A percentile compares a stretch with the other conserved stretches of the same genome.
Conservation (phyloP, 1,284 basidiomycete genomes). For the Sporisorium iseilematis-ciliati region DNA sequence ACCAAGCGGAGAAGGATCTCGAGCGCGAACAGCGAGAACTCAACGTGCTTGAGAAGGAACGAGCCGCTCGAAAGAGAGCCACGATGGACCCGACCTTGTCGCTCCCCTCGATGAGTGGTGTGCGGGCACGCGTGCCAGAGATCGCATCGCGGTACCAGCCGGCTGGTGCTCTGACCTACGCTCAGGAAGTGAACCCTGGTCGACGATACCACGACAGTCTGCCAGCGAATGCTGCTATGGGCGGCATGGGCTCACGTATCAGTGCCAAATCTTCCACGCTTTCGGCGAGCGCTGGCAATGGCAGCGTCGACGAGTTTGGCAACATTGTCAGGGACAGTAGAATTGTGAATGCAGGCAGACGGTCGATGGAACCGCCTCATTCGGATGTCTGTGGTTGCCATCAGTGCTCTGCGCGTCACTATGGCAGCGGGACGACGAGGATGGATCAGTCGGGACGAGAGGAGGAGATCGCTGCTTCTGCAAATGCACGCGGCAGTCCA, state of each 20-base stretch:
- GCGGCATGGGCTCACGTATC: slow-evolving; percentile 15
- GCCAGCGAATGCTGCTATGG: slow-evolving; percentile 15
- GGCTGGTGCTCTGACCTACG: slow-evolving; percentile 16
- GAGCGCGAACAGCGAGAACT: slow-evolving; percentile 45
- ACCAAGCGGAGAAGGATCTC: slow-evolving; percentile 62
- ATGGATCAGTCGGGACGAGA: slow-evolving; percentile 1
- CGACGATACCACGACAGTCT: slow-evolving; percentile 45
- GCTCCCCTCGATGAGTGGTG: slow-evolving; percentile 24
- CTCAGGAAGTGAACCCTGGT: slow-evolving; percentile 15
- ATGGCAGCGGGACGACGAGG: slow-evolving; percentile 27
- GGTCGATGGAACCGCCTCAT: slow-evolving; percentile 39
- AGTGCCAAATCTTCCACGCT: slow-evolving; percentile 19
- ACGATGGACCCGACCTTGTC: slow-evolving; percentile 41
- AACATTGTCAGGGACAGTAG: slow-evolving; percentile 12
- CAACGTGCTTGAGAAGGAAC: slow-evolving; percentile 45
- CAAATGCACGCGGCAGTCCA: slow-evolving; percentile 11
- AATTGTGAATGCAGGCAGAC: slow-evolving; percentile 5
- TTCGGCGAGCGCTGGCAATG: slow-evolving; percentile 6
- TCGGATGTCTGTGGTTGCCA: slow-evolving; percentile 63
- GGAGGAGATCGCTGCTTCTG: not conserved
- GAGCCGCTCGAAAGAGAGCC: slow-evolving; percentile 26
- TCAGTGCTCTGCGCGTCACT: slow-evolving; percentile 55
- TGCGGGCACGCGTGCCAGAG: slow-evolving; percentile 49
- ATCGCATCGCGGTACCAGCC: slow-evolving; percentile 48
- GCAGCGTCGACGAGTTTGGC: slow-evolving; percentile 37